Conservation (phyloP, 495 filamentous ascomycete genomes). For the Gamarada debralockiae region DNA sequence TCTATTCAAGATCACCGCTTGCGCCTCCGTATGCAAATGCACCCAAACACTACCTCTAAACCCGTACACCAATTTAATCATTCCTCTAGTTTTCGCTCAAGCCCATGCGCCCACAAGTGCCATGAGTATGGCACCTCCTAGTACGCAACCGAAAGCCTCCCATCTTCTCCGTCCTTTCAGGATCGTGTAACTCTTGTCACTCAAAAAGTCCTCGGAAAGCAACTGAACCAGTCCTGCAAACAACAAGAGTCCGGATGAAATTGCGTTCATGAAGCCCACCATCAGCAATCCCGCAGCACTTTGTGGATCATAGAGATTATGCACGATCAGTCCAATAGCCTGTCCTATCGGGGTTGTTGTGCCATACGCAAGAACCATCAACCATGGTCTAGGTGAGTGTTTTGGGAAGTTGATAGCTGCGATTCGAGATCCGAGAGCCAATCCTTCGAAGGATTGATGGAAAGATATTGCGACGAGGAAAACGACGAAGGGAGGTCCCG, state of each 20-base stretch:
- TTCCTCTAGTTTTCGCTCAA: conserved; percentile 27
- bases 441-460: conserved; percentile 73
- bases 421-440: conserved; percentile 71
- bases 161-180: conserved; percentile 67
- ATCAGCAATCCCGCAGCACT: conserved; percentile 79
- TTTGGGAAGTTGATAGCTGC: conserved; percentile 59
- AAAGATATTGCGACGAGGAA: conserved; percentile 80
- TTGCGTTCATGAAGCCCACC: conserved; percentile 91
- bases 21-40: too few relatives aligned
- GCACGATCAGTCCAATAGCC: conserved; percentile 77
- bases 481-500: conserved; percentile 71
- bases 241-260: conserved; percentile 78
- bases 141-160: conserved; percentile 73
- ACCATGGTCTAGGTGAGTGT: conserved; percentile 64
- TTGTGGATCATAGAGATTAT: conserved; percentile 79
- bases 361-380: conserved; percentile 94
- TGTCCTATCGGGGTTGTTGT: conserved; percentile 89
- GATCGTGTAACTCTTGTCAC: conserved; percentile 75
- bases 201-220: conserved; percentile 90
- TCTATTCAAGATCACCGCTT: too few relatives aligned
- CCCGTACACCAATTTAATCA: background rate
- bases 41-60: too few relatives aligned
- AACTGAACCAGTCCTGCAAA: conserved; percentile 92
- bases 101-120: conserved; percentile 88
- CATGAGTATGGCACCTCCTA: conserved; percentile 77